Conservation (phyloP, 805 yeast species). For the Metschnikowia picachoensis region DNA sequence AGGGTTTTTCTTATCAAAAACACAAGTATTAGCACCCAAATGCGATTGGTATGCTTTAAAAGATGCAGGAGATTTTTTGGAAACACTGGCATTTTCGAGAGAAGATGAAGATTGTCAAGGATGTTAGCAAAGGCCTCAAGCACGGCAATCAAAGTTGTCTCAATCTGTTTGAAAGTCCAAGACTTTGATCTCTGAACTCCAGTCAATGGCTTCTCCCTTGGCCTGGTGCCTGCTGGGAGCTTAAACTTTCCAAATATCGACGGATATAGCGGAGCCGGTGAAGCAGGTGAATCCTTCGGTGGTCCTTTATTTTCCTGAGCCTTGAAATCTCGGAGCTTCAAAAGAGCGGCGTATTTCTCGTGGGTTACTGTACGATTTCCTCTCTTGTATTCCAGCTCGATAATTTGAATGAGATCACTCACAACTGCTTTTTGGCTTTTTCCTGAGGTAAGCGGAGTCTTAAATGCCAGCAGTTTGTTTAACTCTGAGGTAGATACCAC, state of each 20-base stretch:
- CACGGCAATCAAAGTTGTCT: constrained; percentile 25
- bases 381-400: constrained; percentile 34
- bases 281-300: constrained; percentile 14
- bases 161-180: constrained; percentile 31
- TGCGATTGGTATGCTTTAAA: constrained; percentile 39
- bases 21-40: constrained; percentile 40
- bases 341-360: constrained; percentile 33
- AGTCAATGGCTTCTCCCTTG: background rate
- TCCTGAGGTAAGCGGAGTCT: no score
- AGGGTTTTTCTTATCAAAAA: constrained; percentile 40
- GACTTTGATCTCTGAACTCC: constrained; percentile 1
- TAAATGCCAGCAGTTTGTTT: background rate
- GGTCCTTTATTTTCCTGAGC: background rate
- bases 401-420: constrained; percentile 19
- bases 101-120: constrained; percentile 39
- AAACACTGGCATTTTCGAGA: constrained; percentile 42
- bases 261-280: constrained; percentile 32
- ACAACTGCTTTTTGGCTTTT: constrained; percentile 5
- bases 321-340: constrained; percentile 23
- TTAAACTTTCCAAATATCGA: constrained; percentile 33
- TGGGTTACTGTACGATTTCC: constrained; percentile 38
- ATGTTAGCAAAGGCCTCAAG: constrained; percentile 37
- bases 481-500: background rate
- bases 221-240: constrained; percentile 15
- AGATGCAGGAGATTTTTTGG: constrained; percentile 30